These are phyloP conservation scores for Syzygium grande DNA, from an alignment of 345 rosid species.

Conservation along the genomic window DNA sequence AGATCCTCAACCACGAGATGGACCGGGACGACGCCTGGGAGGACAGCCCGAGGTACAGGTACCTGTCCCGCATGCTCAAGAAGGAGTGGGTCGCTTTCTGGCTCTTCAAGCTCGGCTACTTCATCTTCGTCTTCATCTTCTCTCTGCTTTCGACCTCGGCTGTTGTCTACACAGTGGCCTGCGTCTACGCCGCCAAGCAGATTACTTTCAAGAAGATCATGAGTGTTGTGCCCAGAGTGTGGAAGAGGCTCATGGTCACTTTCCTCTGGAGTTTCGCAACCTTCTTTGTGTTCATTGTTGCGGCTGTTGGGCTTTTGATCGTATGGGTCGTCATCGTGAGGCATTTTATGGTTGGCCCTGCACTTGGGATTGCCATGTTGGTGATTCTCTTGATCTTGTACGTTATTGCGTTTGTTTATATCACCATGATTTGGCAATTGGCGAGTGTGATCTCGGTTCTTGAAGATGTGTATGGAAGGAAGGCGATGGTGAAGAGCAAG, in stretches of 20 bases:
- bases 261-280: not conserved
- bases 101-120: constrained; percentile 24
- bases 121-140: constrained; percentile 23
- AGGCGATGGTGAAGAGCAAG: constrained; percentile 31
- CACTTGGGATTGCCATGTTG: not conserved
- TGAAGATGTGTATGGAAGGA: constrained; percentile 29
- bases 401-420: constrained; percentile 15
- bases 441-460: constrained; percentile 42
- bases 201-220: constrained; percentile 28
- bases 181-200: constrained; percentile 24
- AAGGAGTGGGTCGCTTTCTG: constrained; percentile 18
- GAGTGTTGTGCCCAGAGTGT: constrained; percentile 30
- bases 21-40: not conserved
- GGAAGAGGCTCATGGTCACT: constrained; percentile 21
- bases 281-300: not conserved
- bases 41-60: not conserved
- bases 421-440: constrained; percentile 30
- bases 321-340: not conserved
- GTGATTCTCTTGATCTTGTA: not conserved
- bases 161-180: constrained; percentile 34
- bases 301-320: not conserved
- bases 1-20: constrained; percentile 1
- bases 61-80: not conserved
- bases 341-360: not conserved
- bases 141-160: constrained; percentile 36